Percentiles rank a stretch among this genome's conserved stretches.
Conservation (phyloP, 2,329 filamentous ascomycete genomes). For the Fusarium devonianum region DNA sequence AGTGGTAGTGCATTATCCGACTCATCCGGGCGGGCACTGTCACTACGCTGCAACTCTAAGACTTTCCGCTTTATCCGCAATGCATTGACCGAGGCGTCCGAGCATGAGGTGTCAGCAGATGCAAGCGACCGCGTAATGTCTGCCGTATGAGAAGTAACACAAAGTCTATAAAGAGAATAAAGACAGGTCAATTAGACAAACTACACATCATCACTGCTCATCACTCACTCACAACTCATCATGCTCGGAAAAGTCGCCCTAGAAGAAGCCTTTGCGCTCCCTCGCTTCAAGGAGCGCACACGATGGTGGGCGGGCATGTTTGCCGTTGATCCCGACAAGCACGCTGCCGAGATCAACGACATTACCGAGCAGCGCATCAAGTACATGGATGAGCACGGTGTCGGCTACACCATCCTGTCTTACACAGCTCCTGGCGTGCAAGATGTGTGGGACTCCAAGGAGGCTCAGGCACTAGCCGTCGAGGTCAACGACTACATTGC, state of each 20-base stretch:
- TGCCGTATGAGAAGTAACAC: no score
- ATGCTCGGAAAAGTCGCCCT: slow-evolving; percentile 69
- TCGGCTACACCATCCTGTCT: slow-evolving; percentile 58
- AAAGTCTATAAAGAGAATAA: slow-evolving; percentile 6
- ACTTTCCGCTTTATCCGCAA: neutral
- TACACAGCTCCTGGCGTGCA: slow-evolving; percentile 59
- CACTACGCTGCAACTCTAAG: neutral
- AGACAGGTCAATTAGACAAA: neutral
- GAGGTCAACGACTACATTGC: slow-evolving; percentile 54
- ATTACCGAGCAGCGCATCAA: slow-evolving; percentile 51
- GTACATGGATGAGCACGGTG: slow-evolving; percentile 55
- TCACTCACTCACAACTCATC: slow-evolving; percentile 1
- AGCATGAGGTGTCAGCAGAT: neutral
- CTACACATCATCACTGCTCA: neutral
- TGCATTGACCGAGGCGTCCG: slow-evolving; percentile 19
- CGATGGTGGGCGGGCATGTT: slow-evolving; percentile 69
- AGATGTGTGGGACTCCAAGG: slow-evolving; percentile 51
- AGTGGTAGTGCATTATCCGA: slow-evolving; percentile 25
- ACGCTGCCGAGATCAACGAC: slow-evolving; percentile 61
- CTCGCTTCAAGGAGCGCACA: slow-evolving; percentile 64
- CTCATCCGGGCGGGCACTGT: slow-evolving; percentile 5
- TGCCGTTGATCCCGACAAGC: slow-evolving; percentile 64
- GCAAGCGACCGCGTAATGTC: no score
- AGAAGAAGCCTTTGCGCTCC: slow-evolving; percentile 68
- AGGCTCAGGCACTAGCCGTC: slow-evolving; percentile 51